Evolutionary conservation across 176 grass and related monocot genomes (phyloP), one percentile per base, ranked within the genome.

Genomic region (Oryza nivara): DNA sequence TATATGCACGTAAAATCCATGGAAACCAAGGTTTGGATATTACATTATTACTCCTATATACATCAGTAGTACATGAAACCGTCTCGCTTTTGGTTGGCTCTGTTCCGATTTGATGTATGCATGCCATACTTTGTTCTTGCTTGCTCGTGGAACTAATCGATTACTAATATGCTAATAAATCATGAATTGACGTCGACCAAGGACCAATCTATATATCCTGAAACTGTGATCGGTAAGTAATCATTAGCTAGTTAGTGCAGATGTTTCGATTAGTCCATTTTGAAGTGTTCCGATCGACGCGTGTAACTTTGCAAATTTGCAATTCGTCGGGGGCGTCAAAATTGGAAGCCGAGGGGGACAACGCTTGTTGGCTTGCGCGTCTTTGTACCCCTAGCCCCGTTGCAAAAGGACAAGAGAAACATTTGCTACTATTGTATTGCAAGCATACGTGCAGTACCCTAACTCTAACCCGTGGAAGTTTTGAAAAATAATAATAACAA

Each of bases 401-500:
- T 49, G 30, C 30, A 41, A 78, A 73, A 20, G 34, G 80, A 84
- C 74, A 79, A 58, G 40, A 41, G 17, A 20, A 9, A 9, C 52
- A 30, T 32, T 11, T 51, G 17, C 56, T n/a, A 22, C 73, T 85
- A 76, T 60, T 76, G 49, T 79, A 73, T 51, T 40, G 14, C 20
- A 15, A 35, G 3, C 32, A 82, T 78, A 81, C 85, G 54, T 79
- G 67, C 45, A 67, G 40, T 48, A n/a, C 14, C 45, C n/a, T 10
- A 77, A 84, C 72, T 89, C 75, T 91, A 82, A 83, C 79, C 65
- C 75, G 58, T 3, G 23, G 48, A 73, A 86, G 58, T 63, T n/a
- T 63, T 63, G 8, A 63, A 63, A 63, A 63, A 16, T 22, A 63
- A 63, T 23, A 63, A 63, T 23, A 23, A 2, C 58, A 17, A 58